Evolutionary conservation across 768 basidiomycete species (phyloP), one percentile per base, ranked within the genome.

Genomic region (Dioszegia aurantiaca): DNA sequence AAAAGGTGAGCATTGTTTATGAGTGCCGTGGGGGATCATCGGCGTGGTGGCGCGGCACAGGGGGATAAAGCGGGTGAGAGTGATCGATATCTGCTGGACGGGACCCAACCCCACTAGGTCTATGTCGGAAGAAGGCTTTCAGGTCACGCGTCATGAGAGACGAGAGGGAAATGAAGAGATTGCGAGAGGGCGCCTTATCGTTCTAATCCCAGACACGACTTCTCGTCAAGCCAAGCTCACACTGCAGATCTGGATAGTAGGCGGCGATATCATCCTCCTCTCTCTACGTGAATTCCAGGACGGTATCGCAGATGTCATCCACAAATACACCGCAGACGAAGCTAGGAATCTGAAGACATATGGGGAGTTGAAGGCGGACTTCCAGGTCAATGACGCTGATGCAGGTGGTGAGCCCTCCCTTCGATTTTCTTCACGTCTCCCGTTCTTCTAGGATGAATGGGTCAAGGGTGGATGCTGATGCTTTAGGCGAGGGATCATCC

Each of bases 211-310:
- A n/a, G n/a, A n/a, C n/a, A n/a, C n/a, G n/a, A n/a, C n/a, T n/a
- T n/a, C n/a, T n/a, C n/a, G n/a, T n/a, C n/a, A n/a, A n/a, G n/a
- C n/a, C n/a, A n/a, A 36, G 48, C 59, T 52, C 19, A 53, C 30
- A 44, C 24, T 10, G 17, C 56, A 97, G 93, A 92, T 98, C 72
- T 98, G 94, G 94, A 98, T 98, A 75, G 95, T 94, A 76, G 90
- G 95, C 70, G 94, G 94, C 71, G 94, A 97, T 73, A 97, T 97
- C 72, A 85, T 98, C 51, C 81, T 97, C 42, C 81, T 98, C 19
- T 97, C 92, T 27, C 82, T 99, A 47, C 89, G 95, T 63, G 95
- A 98, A 49, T 99, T 98, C 85, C 94, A 98, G 78, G 95, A 99
- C 69, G 91, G 90, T 80, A 97, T 97, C 78, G 95, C 93, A 19